Conservation (phyloP, 2,329 filamentous ascomycete species). For the Pseudocercospora macadamiae region DNA sequence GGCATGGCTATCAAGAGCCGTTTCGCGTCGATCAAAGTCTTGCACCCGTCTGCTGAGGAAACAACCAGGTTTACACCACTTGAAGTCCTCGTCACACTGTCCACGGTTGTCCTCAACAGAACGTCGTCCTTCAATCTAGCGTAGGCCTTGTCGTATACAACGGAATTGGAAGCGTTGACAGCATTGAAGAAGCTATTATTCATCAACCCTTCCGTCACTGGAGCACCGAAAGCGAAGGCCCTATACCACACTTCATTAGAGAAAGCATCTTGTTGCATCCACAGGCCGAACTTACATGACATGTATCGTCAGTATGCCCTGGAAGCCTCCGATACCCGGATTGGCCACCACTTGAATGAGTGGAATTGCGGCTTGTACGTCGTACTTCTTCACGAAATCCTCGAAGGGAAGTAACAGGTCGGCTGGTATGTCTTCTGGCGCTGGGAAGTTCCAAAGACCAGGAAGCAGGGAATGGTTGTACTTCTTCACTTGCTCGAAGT, state of each 20-base stretch:
- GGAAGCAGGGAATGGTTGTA: constrained; percentile 15
- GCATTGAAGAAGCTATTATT: neutral
- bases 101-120: constrained; percentile 3
- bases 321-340: constrained; percentile 10
- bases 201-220: neutral
- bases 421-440: constrained; percentile 5
- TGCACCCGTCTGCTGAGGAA: neutral
- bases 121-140: neutral
- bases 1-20: constrained; percentile 7
- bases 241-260: neutral
- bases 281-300: constrained; percentile 8
- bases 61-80: constrained; percentile 3
- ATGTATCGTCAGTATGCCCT: constrained; percentile 8
- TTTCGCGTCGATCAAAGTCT: constrained; percentile 12
- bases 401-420: constrained; percentile 13
- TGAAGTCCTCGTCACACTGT: neutral
- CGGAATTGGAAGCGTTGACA: neutral
- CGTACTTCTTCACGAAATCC: constrained; percentile 15
- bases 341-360: constrained; percentile 4
- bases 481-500: constrained; percentile 2
- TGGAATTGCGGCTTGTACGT: constrained; percentile 2
- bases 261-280: neutral
- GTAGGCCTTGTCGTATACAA: constrained; percentile 10
- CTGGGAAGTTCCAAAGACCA: constrained; percentile 18
- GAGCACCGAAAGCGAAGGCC: constrained; percentile 4